phyloP scores from a whole-genome alignment of 305 asterid genomes.

The Petunia hybrid region DNA sequence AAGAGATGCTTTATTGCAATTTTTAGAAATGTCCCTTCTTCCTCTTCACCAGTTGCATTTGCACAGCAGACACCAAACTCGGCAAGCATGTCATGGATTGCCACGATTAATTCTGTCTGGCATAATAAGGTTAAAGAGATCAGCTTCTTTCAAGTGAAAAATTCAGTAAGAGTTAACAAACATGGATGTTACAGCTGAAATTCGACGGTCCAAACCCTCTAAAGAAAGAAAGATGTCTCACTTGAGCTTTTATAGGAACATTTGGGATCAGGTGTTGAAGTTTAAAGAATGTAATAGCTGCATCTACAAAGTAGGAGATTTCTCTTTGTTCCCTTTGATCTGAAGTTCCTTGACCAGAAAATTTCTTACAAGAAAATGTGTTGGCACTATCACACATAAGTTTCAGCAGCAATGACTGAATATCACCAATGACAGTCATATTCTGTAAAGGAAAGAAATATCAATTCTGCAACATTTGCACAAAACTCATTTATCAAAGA shows the following conservation, averaged over 20 bases:
- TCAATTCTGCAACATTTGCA: constrained; percentile 28
- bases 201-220: constrained; percentile 33
- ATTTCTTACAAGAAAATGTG: constrained; percentile 68
- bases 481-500: constrained; percentile 5
- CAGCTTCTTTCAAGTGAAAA: constrained; percentile 20
- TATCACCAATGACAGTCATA: constrained; percentile 65
- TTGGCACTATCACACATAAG: constrained; percentile 84
- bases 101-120: constrained; percentile 88
- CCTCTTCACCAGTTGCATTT: constrained; percentile 78
- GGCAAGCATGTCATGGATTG: constrained; percentile 97
- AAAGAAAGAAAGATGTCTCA: constrained; percentile 50
- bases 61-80: constrained; percentile 99
- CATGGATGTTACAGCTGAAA: constrained; percentile 33
- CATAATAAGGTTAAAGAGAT: constrained; percentile 29
- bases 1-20: constrained; percentile 95
- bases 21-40: constrained; percentile 90
- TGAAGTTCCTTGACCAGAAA: constrained; percentile 56
- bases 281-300: constrained; percentile 88
- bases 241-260: constrained; percentile 84
- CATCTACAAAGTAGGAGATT: constrained; percentile 77
- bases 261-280: constrained; percentile 74
- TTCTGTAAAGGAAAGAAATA: constrained; percentile 59
- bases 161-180: constrained; percentile 16
- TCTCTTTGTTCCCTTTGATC: constrained; percentile 72
- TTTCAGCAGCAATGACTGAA: constrained; percentile 74